A percentile compares a stretch with the other conserved stretches of the same genome.
Conservation (phyloP, 345 rosid species). For the Physaria fendleri region DNA sequence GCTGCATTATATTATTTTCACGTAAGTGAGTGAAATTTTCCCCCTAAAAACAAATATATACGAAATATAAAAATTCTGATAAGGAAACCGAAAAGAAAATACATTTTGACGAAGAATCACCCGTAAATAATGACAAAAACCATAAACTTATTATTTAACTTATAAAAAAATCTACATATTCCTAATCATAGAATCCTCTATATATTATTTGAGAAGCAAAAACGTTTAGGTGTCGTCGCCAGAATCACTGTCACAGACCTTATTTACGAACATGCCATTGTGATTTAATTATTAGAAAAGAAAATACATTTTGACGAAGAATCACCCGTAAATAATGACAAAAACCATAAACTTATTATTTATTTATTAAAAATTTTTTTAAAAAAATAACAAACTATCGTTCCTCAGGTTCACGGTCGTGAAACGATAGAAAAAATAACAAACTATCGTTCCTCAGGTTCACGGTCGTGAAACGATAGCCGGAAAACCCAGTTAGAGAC, state of each 20-base stretch:
- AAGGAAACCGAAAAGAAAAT: neutral
- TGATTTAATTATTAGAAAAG: too few species aligned
- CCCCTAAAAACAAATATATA: neutral
- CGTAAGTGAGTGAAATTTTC: constrained; percentile 14
- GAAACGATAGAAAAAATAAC: too few species aligned
- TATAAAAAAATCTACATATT: too few species aligned
- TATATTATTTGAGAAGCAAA: too few species aligned
- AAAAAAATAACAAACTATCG: too few species aligned
- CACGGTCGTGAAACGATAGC: constrained; percentile 52
- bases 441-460: constrained; percentile 51
- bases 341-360: constrained; percentile 4
- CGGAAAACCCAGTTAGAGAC: constrained; percentile 68
- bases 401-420: constrained; percentile 49
- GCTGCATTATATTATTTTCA: constrained; percentile 18
- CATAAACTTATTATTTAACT: neutral
- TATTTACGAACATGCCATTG: too few species aligned
- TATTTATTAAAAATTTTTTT: too few species aligned
- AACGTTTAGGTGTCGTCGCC: too few species aligned
- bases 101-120: constrained; percentile 17
- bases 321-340: constrained; percentile 19
- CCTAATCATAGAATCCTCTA: too few species aligned
- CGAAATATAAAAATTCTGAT: constrained; percentile 11
- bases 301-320: neutral
- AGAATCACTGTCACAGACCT: too few species aligned
- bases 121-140: constrained; percentile 7